phyloP scores from a whole-genome alignment of 768 basidiomycete genomes.

The Clavulina sp. region DNA sequence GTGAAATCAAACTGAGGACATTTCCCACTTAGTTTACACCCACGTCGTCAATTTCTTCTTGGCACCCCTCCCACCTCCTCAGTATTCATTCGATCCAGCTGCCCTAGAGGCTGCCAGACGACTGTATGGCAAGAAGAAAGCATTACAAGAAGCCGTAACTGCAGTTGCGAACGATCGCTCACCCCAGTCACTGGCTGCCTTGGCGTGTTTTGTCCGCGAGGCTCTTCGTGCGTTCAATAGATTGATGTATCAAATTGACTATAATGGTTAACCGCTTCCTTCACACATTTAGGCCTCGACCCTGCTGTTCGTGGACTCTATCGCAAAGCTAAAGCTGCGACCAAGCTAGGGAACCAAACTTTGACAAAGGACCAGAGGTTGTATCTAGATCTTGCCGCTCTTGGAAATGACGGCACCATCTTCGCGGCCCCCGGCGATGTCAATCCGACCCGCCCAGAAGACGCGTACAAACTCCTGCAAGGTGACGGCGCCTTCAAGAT shows the following conservation, averaged over 20 bases:
- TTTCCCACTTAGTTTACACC: background rate
- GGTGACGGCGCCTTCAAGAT: background rate
- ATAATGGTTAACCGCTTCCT: background rate
- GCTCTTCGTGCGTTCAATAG: background rate
- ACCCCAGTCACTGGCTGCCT: too few relatives aligned
- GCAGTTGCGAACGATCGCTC: too few relatives aligned
- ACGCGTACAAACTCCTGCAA: background rate
- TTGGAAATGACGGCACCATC: background rate
- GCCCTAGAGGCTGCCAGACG: background rate
- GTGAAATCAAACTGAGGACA: background rate
- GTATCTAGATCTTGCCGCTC: background rate
- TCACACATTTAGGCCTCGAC: background rate
- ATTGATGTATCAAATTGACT: background rate
- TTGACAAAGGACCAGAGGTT: background rate
- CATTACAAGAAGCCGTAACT: too few relatives aligned
- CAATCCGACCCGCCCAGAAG: background rate
- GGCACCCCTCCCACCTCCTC: background rate
- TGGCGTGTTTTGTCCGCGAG: slow-evolving; percentile 1
- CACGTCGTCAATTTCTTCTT: slow-evolving; percentile 1
- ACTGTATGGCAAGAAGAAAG: too few relatives aligned
- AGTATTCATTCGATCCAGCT: slow-evolving; percentile 1
- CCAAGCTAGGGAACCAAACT: background rate
- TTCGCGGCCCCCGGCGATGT: background rate
- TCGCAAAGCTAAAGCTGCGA: background rate
- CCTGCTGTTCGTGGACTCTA: background rate